phyloP scores from a whole-genome alignment of 352 stramenopile species.

The Globisporangium cystogenes region DNA sequence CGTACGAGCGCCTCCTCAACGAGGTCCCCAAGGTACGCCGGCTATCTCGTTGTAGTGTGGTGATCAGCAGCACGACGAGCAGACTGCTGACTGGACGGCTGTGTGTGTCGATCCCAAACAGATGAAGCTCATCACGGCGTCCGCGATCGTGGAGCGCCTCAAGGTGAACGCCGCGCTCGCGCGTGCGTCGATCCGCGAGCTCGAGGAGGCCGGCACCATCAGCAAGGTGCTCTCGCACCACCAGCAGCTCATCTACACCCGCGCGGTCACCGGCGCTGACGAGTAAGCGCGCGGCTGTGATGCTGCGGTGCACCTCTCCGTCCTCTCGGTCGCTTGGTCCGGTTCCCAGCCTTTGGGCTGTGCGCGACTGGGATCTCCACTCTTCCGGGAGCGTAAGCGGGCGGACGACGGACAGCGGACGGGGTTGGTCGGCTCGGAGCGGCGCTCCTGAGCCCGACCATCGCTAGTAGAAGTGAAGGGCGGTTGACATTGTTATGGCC shows the following conservation, averaged over 20 bases:
- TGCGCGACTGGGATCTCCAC: background rate
- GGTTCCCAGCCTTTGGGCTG: background rate
- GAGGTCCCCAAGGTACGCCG: slow-evolving; percentile 97
- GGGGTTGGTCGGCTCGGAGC: background rate
- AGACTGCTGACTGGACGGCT: background rate
- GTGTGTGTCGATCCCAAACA: slow-evolving; percentile 5
- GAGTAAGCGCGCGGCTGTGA: slow-evolving; percentile 30
- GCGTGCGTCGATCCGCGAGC: slow-evolving; percentile 94
- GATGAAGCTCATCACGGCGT: slow-evolving; percentile 99
- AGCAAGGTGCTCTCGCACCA: slow-evolving; percentile 92
- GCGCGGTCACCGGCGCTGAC: slow-evolving; percentile 79
- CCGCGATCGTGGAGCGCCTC: slow-evolving; percentile 97
- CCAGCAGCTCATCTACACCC: slow-evolving; percentile 99
- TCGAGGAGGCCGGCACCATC: slow-evolving; percentile 97
- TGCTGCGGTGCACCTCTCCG: slow-evolving; percentile 9
- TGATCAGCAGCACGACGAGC: background rate
- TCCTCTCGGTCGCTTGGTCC: background rate
- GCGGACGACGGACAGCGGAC: background rate
- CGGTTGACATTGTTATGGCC: slow-evolving; percentile 6
- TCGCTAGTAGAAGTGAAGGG: slow-evolving; percentile 9
- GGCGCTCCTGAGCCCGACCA: background rate
- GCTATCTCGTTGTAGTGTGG: too few relatives aligned
- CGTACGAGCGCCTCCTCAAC: slow-evolving; percentile 96
- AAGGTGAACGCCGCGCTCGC: slow-evolving; percentile 99
- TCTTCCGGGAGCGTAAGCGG: too few relatives aligned